These are phyloP conservation scores for Castanospermum australe DNA, from an alignment of 306 rosid species.

Conservation along the genomic window DNA sequence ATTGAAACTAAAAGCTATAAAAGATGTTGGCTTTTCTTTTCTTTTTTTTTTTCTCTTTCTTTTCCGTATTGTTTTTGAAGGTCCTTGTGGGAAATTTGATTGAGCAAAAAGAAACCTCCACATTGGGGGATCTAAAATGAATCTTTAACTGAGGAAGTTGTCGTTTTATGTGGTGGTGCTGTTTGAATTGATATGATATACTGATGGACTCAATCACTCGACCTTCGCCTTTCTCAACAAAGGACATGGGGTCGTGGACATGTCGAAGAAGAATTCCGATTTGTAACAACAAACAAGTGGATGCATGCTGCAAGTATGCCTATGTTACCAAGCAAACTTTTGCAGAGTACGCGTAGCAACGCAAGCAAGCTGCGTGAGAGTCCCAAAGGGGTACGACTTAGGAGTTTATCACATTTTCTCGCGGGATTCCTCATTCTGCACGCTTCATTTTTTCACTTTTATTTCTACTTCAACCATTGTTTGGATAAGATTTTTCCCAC, in stretches of 20 bases:
- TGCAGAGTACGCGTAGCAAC: not conserved
- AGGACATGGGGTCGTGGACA: not conserved
- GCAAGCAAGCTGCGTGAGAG: not conserved
- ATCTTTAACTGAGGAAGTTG: conserved; percentile 39
- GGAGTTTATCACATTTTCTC: not conserved
- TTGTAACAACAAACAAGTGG: not conserved
- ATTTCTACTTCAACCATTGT: no score
- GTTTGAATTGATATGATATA: not conserved
- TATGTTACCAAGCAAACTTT: no score
- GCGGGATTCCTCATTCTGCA: not conserved
- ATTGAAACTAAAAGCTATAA: no score
- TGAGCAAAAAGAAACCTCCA: conserved; percentile 14
- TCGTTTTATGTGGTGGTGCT: not conserved
- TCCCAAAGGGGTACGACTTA: not conserved
- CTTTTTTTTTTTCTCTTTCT: no score
- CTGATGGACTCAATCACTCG: conserved; percentile 1
- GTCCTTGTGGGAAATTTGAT: no score
- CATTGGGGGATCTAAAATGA: conserved; percentile 14
- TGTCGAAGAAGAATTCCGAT: not conserved
- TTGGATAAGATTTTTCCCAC: no score
- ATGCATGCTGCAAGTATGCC: not conserved
- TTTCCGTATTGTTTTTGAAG: no score
- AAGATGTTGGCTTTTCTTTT: no score
- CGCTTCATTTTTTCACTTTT: no score
- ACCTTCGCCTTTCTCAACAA: not conserved